These are phyloP conservation scores for Mytilinidion resinicola DNA, from an alignment of 495 filamentous ascomycete genomes.

Conservation along the genomic window DNA sequence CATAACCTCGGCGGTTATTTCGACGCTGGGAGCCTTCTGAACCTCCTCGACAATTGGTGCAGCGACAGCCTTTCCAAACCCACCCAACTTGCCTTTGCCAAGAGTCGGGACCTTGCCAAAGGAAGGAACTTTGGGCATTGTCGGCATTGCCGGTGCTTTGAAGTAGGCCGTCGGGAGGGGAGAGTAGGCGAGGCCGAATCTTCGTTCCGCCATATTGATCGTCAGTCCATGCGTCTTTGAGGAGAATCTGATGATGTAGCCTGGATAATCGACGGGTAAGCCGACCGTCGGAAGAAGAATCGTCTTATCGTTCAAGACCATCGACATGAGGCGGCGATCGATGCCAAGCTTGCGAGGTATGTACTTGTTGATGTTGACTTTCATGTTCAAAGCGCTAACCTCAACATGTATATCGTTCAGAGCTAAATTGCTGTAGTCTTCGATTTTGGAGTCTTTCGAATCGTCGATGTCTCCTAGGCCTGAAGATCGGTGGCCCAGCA, in stretches of 20 bases:
- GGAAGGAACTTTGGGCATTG: slow-evolving; percentile 2
- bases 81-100: slow-evolving; percentile 3
- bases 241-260: slow-evolving; percentile 4
- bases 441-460: slow-evolving; percentile 2
- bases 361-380: slow-evolving; percentile 10
- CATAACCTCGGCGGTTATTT: not conserved
- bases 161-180: not conserved
- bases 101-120: slow-evolving; percentile 10
- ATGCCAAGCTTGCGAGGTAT: slow-evolving; percentile 2
- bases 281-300: slow-evolving; percentile 6
- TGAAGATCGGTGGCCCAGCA: slow-evolving; percentile 5
- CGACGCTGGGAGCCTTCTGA: not conserved
- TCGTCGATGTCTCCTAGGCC: slow-evolving; percentile 6
- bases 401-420: slow-evolving; percentile 4
- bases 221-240: slow-evolving; percentile 5
- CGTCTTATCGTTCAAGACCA: not conserved
- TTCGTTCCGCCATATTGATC: slow-evolving; percentile 6
- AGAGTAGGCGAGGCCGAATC: slow-evolving; percentile 4
- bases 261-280: slow-evolving; percentile 9
- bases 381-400: slow-evolving; percentile 1
- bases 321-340: not conserved
- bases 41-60: not conserved
- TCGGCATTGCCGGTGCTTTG: not conserved
- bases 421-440: slow-evolving; percentile 4
- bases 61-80: not conserved